These are phyloP conservation scores for Ustilago cynodontis DNA, from an alignment of 1,284 basidiomycete species.

Conservation along the genomic window DNA sequence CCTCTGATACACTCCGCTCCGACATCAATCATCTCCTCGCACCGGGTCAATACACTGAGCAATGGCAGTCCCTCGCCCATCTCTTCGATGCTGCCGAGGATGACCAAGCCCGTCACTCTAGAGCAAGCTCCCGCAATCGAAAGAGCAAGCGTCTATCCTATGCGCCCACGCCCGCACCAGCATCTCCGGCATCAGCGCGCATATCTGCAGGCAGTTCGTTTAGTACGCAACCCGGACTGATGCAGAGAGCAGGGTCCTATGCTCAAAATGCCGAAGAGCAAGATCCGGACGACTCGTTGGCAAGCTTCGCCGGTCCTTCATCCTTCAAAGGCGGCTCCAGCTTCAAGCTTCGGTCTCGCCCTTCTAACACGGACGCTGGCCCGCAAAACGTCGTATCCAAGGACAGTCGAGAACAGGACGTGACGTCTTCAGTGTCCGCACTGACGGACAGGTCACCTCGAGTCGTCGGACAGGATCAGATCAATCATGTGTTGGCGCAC, in stretches of 20 bases:
- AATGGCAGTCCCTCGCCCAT: slow-evolving; percentile 61
- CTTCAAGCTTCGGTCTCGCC: slow-evolving; percentile 39
- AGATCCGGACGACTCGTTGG: slow-evolving; percentile 37
- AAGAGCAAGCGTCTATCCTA: slow-evolving; percentile 33
- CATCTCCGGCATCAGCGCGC: neutral
- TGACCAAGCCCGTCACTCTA: slow-evolving; percentile 6
- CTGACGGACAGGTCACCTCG: slow-evolving; percentile 2
- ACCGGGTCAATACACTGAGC: slow-evolving; percentile 51
- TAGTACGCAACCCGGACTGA: neutral
- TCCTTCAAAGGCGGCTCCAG: slow-evolving; percentile 38
- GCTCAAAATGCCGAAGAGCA: slow-evolving; percentile 8
- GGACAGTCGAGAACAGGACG: neutral
- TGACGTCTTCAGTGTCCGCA: neutral
- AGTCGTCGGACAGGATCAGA: neutral
- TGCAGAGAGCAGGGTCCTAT: slow-evolving; percentile 7
- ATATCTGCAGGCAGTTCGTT: neutral
- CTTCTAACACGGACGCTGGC: slow-evolving; percentile 12
- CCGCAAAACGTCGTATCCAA: neutral
- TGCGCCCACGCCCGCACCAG: neutral
- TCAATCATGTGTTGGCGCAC: slow-evolving; percentile 13
- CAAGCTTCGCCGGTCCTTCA: slow-evolving; percentile 31
- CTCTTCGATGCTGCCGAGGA: slow-evolving; percentile 44
- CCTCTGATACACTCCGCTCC: slow-evolving; percentile 45
- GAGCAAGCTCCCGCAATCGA: slow-evolving; percentile 12
- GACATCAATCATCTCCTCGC: slow-evolving; percentile 38